A percentile compares a stretch with the other conserved stretches of the same genome.
phyloP scores from a whole-genome alignment of 2,329 filamentous ascomycete genomes.

The Sarocladium brachiariae region DNA sequence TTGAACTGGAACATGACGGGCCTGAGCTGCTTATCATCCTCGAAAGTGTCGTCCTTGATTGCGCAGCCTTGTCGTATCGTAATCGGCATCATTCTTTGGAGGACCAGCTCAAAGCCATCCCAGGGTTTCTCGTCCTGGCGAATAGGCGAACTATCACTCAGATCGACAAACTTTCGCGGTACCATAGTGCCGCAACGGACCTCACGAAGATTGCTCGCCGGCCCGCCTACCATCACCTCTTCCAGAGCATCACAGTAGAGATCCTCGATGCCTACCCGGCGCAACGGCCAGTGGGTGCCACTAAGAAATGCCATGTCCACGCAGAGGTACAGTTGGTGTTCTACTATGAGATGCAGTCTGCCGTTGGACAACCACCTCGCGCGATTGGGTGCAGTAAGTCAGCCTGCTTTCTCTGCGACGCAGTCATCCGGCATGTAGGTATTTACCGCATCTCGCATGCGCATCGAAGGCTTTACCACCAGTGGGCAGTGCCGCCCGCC shows the following conservation, averaged over 20 bases:
- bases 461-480: too few species aligned
- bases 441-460: too few species aligned
- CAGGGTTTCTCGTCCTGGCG: neutral
- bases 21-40: neutral
- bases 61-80: neutral
- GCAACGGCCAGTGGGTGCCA: neutral
- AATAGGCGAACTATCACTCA: neutral
- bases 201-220: neutral
- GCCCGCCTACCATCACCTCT: neutral
- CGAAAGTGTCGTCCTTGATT: neutral
- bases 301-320: neutral
- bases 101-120: neutral
- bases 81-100: neutral
- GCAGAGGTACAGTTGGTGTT: too few species aligned
- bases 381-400: too few species aligned
- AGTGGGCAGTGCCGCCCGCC: too few species aligned
- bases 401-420: too few species aligned
- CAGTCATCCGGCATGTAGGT: too few species aligned
- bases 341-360: too few species aligned
- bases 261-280: neutral
- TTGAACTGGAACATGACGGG: neutral
- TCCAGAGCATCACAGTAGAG: neutral
- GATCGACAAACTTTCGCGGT: neutral
- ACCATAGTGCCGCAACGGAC: neutral
- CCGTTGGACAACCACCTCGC: too few species aligned